Conservation (phyloP, 1,284 basidiomycete genomes). For the Phellinidium pouzarii region DNA sequence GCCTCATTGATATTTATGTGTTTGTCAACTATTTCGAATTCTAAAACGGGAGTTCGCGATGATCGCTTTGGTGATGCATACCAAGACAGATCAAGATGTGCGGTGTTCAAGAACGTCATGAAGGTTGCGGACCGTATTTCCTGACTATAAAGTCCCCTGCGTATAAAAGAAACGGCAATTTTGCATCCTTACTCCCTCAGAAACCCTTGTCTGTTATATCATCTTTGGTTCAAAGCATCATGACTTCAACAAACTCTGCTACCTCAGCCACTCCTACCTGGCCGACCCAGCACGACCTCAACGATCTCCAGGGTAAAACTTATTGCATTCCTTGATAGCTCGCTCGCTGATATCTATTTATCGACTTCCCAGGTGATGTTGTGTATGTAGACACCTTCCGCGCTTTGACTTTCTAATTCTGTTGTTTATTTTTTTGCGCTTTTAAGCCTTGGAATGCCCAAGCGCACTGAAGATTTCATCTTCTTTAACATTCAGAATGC, state of each 20-base stretch:
- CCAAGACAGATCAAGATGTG: too few relatives aligned
- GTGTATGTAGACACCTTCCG: conserved; percentile 9
- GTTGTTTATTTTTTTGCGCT: not conserved
- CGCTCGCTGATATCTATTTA: not conserved
- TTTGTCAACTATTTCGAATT: too few relatives aligned
- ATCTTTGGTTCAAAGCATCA: too few relatives aligned
- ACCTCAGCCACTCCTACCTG: too few relatives aligned
- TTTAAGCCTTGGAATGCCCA: conserved; percentile 20
- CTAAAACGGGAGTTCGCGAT: too few relatives aligned
- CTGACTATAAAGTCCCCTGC: too few relatives aligned
- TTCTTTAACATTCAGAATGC: conserved; percentile 30
- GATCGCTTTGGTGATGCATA: too few relatives aligned
- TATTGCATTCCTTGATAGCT: not conserved
- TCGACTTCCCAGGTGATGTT: conserved; percentile 10
- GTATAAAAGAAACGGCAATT: too few relatives aligned
- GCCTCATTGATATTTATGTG: too few relatives aligned
- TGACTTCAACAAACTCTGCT: too few relatives aligned
- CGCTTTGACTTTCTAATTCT: not conserved
- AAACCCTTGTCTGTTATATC: not conserved
- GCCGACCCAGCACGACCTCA: conserved; percentile 17
- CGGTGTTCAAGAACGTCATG: too few relatives aligned
- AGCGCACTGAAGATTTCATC: conserved; percentile 28
- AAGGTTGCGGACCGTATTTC: too few relatives aligned
- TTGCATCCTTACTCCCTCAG: not conserved
- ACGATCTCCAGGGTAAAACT: conserved; percentile 17